Base-by-base conservation (phyloP, 2,329 filamentous ascomycete genomes). In the Pestalotiopsis sp. region DNA sequence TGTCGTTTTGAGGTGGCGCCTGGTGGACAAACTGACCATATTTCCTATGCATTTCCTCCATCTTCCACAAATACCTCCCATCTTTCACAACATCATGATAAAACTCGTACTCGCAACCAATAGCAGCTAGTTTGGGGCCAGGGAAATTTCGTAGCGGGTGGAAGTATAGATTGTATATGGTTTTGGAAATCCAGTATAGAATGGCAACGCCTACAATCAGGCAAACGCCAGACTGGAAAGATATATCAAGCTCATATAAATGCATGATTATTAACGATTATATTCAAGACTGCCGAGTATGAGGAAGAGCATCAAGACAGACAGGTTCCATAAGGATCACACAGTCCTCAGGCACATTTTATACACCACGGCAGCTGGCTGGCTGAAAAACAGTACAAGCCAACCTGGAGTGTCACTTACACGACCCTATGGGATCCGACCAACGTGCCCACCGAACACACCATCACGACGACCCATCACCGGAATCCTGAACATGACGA, bases 121-220 rank as follows among this genome's bases (percentile, higher is more conserved):
- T 67, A 20, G 75, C 74, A 25, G 74, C 74, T 4, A 76, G 68
- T 61, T 72, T 75, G 7, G 75, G 73, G 6, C 75, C 75, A 2
- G 75, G 75, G 58, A 73, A 69, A 49, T 65, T 23, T 13, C 38
- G 23, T 4, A 65, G 23, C 6, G 62, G 62, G 23, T 65, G 62
- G 23, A 65, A 65, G 41, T 49, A 65, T 12, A 56, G 2, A 52
- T 56, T 49, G 41, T 65, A 65, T 23, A 65, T 25, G 41, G 5
- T 23, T 13, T 41, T 65, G 57, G 27, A 59, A 59, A 59, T 20
- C 45, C 45, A 52, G 17, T 52, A 52, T 17, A 52, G 17, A 20
- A n/a, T n/a, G 20, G 45, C 45, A 52, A 52, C 7, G 4, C 17
- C 17, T 12, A 52, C 45, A 52, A 20, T 20, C 45, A 52, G 45